Percentiles rank a stretch among this genome's conserved stretches.
Conservation (phyloP, 2,329 filamentous ascomycete species). For the Mycosphaerella arachidis region DNA sequence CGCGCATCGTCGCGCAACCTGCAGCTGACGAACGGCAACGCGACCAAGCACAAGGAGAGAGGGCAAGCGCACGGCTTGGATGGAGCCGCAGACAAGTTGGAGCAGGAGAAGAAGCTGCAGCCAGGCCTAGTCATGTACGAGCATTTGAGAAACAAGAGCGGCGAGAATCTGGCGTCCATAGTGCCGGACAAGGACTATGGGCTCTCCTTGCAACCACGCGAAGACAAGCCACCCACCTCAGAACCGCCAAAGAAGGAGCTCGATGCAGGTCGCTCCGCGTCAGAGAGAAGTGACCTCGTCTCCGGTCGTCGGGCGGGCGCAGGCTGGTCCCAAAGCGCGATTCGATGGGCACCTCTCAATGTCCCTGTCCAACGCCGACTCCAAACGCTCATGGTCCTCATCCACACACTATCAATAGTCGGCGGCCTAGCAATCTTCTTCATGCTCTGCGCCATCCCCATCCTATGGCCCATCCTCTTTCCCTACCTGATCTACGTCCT, state of each 20-base stretch:
- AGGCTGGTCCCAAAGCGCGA: conserved; percentile 50
- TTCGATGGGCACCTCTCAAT: conserved; percentile 83
- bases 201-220: conserved; percentile 29
- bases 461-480: conserved; percentile 77
- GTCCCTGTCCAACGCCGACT: conserved; percentile 52
- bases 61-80: conserved; percentile 11
- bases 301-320: conserved; percentile 51
- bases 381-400: conserved; percentile 47
- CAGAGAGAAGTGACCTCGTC: conserved; percentile 39
- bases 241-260: conserved; percentile 18
- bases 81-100: background rate
- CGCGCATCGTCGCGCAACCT: conserved; percentile 24
- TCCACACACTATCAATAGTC: conserved; percentile 48
- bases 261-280: background rate
- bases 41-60: conserved; percentile 11
- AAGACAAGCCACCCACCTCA: conserved; percentile 29
- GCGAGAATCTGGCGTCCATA: conserved; percentile 38
- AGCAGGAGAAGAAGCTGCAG: conserved; percentile 9
- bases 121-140: conserved; percentile 38
- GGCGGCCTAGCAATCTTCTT: conserved; percentile 71
- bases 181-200: conserved; percentile 20
- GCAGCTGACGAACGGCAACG: conserved; percentile 13
- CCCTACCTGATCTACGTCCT: conserved; percentile 82
- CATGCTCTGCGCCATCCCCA: conserved; percentile 81
- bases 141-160: conserved; percentile 42